Conservation (phyloP, 352 stramenopile genomes). For the Globisporangium spiculum region DNA sequence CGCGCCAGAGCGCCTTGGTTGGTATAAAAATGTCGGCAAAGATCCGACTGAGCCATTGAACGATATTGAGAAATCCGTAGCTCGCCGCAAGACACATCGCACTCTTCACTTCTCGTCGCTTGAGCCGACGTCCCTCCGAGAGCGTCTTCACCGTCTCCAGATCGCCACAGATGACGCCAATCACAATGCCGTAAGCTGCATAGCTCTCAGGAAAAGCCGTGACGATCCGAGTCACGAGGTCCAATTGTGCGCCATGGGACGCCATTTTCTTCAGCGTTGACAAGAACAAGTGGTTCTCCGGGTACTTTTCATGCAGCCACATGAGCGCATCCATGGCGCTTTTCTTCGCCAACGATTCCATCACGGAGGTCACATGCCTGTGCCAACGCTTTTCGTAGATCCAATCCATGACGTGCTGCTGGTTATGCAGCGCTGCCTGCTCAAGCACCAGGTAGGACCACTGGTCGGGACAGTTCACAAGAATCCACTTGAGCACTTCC, state of each 20-base stretch:
- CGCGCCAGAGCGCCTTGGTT: conserved; percentile 9
- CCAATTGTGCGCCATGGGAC: neutral
- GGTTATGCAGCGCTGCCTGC: conserved; percentile 9
- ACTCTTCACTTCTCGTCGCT: conserved; percentile 10
- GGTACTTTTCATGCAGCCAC: conserved; percentile 15
- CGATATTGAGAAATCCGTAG: conserved; percentile 6
- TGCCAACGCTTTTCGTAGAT: conserved; percentile 3
- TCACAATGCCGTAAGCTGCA: neutral
- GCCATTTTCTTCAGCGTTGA: conserved; percentile 11
- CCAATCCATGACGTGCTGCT: conserved; percentile 17
- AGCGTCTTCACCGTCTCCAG: conserved; percentile 1
- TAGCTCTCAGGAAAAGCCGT: conserved; percentile 5
- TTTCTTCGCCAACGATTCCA: conserved; percentile 1
- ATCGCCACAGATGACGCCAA: conserved; percentile 10
- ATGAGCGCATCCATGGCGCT: neutral
- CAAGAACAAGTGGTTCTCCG: neutral
- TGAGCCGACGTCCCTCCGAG: neutral
- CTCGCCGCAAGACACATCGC: conserved; percentile 14
- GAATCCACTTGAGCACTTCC: conserved; percentile 6
- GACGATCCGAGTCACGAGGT: conserved; percentile 2
- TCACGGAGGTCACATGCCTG: neutral
- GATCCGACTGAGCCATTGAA: conserved; percentile 5
- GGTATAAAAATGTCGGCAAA: neutral
- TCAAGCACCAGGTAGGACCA: conserved; percentile 9
- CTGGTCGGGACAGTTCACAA: neutral